A percentile compares a stretch with the other conserved stretches of the same genome.
Evolutionary conservation across 768 basidiomycete species (phyloP).

Genomic region (Roridomyces roridus): DNA sequence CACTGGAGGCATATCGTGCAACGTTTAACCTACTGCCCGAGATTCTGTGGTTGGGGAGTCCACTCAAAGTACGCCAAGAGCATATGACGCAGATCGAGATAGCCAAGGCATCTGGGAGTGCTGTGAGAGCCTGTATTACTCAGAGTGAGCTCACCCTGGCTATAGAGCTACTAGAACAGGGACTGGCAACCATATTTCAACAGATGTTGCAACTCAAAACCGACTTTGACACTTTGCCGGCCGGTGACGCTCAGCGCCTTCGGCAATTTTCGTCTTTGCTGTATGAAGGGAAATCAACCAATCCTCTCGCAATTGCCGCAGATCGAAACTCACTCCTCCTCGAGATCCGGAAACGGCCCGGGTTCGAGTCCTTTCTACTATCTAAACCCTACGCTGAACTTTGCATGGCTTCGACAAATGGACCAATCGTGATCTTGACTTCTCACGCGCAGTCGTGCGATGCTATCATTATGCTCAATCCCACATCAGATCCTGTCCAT

Average conservation of each 20-base stretch:
- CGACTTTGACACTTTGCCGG: neutral
- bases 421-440: conserved; percentile 25
- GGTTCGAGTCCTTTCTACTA: conserved; percentile 22
- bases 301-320: neutral
- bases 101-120: neutral
- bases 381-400: conserved; percentile 8
- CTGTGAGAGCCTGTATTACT: neutral
- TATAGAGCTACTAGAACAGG: neutral
- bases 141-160: neutral
- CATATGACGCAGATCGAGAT: neutral
- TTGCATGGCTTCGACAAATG: conserved; percentile 10
- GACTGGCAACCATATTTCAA: conserved; percentile 1
- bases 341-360: conserved; percentile 16
- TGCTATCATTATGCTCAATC: conserved; percentile 19
- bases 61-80: neutral
- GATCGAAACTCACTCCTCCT: conserved; percentile 10
- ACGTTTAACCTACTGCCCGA: neutral
- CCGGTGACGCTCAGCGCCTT: neutral
- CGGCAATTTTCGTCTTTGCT: neutral
- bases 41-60: neutral
- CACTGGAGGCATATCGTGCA: neutral
- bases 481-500: conserved; percentile 2
- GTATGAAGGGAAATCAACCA: neutral
- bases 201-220: neutral
- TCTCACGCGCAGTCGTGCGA: conserved; percentile 13